Base-by-base conservation (phyloP, 768 basidiomycete species). In the Mycena maculata region DNA sequence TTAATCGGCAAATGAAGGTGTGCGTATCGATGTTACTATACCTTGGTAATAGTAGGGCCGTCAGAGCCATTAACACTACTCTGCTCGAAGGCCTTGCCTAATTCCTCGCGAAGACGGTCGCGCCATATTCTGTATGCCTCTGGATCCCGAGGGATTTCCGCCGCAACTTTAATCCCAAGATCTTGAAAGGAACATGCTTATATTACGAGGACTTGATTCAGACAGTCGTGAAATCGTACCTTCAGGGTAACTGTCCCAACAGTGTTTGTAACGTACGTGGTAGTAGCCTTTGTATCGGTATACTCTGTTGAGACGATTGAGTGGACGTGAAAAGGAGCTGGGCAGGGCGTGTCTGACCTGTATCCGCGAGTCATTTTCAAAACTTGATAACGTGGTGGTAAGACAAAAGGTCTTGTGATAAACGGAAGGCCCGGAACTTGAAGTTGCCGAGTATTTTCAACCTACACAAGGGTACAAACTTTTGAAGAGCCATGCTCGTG, bases 201-300 rank as follows among this genome's bases (percentile, higher is more conserved):
- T 16, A 65, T 20, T 16, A 59, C 0, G 41, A 25, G 20, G 1
- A 1, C 18, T 39, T 16, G 18, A 23, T 33, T 3, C n/a, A n/a
- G n/a, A n/a, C n/a, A 16, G 18, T 41, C 20, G 20, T 18, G 36
- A 49, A 11, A 31, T 12, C 60, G 7, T 8, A 63, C 66, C 60
- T 1, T 3, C n/a, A 18, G 75, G 77, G 57, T 76, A 75, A 8
- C 65, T 70, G 57, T 78, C 72, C 6, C 25, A 67, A 49, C n/a
- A n/a, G n/a, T 63, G 60, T 50, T 71, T 67, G 38, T 72, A 76
- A 33, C 58, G 47, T 6, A 71, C 33, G 45, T 72, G 71, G 33
- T 71, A 76, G 16, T 39, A 55, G 20, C 72, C 71, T 66, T 68
- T 66, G 69, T 74, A 62, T 61, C 73, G 69, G 69, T 73, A 69